Base-by-base conservation (phyloP, 257 asterid species). In the Thymus quinquecostatus region DNA sequence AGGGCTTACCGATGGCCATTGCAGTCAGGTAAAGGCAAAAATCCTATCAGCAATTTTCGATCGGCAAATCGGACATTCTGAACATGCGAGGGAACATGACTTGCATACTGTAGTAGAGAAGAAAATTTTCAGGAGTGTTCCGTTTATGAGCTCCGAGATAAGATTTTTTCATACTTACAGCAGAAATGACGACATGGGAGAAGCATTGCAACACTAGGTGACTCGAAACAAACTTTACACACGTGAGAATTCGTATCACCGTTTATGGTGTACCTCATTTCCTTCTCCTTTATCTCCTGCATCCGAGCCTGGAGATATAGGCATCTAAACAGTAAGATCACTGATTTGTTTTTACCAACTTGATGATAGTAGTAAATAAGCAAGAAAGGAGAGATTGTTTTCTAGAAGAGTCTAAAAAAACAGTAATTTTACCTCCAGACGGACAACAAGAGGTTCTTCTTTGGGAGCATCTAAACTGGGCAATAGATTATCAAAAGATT, bases 131-230 rank as follows among this genome's bases (percentile, higher is more conserved):
- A 86, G 78, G 65, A 47, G 49, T 41, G 60, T 27, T 8, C 30
- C 49, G 8, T 49, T 38, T 0, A 36, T 3, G 65, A 58, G 57
- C 45, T 47, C 29, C 44, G 12, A 79, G 61, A 50, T 33, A 32
- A 49, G 27, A 9, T 27, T 44, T 3, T 66, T 30, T 60, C 59
- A 72, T 29, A 89, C 98, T 85, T 85, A 93, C 98, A 79, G 78
- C 97, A 89, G 81, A 91, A 93, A 84, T 93, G 98, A 54, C 98
- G 96, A 79, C 98, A 93, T 27, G 98, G 97, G 71, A 93, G 97
- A 66, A 93, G 96, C 96, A 93, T 93, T 5, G 96, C 84, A 41
- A 96, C 87, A 7, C 96, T 84, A 21, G 94, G 74, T 10, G 97
- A 89, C 83, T 93, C 98, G 48, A 93, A 93, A 78, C 98, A 93